Evolutionary conservation across 75 land plant species (phyloP).

Genomic region (Adiantum capillusveneris): DNA sequence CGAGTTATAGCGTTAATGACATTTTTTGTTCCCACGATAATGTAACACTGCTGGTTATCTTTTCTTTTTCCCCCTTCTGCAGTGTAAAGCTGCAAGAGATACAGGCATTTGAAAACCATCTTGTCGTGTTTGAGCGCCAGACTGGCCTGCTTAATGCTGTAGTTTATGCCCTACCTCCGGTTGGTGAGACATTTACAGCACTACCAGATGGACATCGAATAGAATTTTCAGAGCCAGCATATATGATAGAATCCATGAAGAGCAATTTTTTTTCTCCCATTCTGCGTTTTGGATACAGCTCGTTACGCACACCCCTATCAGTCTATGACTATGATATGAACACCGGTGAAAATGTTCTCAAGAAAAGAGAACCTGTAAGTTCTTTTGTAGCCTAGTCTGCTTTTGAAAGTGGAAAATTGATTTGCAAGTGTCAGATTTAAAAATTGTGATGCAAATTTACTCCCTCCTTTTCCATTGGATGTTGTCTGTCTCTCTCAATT

Average conservation of each 20-base stretch:
- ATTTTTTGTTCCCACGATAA: too few species aligned
- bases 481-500: not conserved
- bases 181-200: constrained; percentile 42
- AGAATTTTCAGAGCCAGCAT: constrained; percentile 76
- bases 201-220: constrained; percentile 53
- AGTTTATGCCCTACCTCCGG: constrained; percentile 62
- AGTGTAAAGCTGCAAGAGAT: constrained; percentile 82
- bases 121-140: constrained; percentile 77
- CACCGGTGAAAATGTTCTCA: constrained; percentile 62
- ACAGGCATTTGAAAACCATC: constrained; percentile 62
- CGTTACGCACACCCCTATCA: constrained; percentile 78
- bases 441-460: too few species aligned
- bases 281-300: constrained; percentile 76
- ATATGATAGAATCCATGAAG: constrained; percentile 44
- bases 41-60: not conserved
- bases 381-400: constrained; percentile 2
- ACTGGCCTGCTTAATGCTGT: constrained; percentile 58
- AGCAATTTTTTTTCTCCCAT: constrained; percentile 61
- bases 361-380: constrained; percentile 71
- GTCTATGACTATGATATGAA: constrained; percentile 97
- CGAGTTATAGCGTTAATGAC: too few species aligned
- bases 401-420: too few species aligned
- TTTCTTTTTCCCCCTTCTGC: constrained; percentile 13
- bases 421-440: too few species aligned
- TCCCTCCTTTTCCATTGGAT: too few species aligned